Evolutionary conservation across 2,329 filamentous ascomycete genomes (phyloP).

Genomic region (Botryotinia calthae): DNA sequence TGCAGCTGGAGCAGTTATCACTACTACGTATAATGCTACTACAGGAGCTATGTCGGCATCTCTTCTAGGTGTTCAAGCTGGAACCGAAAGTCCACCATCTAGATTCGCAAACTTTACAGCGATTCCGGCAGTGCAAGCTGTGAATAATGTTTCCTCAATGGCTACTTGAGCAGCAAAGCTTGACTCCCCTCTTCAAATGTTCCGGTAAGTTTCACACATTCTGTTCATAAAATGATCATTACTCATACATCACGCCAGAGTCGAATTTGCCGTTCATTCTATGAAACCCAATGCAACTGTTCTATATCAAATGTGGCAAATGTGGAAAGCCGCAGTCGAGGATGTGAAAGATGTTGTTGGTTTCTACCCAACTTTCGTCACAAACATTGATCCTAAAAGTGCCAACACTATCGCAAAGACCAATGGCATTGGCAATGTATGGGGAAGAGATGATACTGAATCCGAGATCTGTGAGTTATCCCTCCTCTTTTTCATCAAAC

Average conservation of each 20-base stretch:
- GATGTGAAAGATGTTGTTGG: slow-evolving; percentile 41
- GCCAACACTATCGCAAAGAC: slow-evolving; percentile 37
- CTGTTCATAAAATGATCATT: neutral
- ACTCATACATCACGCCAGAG: neutral
- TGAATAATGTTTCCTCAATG: slow-evolving; percentile 20
- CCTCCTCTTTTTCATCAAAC: neutral
- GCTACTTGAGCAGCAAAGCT: slow-evolving; percentile 17
- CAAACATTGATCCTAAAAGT: slow-evolving; percentile 37
- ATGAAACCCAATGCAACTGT: slow-evolving; percentile 41
- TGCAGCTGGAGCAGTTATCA: slow-evolving; percentile 23
- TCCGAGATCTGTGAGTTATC: slow-evolving; percentile 37
- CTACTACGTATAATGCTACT: slow-evolving; percentile 24
- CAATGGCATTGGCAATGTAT: slow-evolving; percentile 43
- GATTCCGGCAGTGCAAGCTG: slow-evolving; percentile 10
- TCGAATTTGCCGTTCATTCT: slow-evolving; percentile 40
- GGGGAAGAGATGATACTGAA: slow-evolving; percentile 39
- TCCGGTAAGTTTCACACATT: slow-evolving; percentile 19
- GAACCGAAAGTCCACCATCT: slow-evolving; percentile 21
- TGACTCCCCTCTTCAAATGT: slow-evolving; percentile 25
- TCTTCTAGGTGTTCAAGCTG: slow-evolving; percentile 26
- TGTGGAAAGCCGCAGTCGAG: slow-evolving; percentile 40
- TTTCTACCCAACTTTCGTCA: slow-evolving; percentile 42
- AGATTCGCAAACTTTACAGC: slow-evolving; percentile 25
- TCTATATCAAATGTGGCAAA: slow-evolving; percentile 38
- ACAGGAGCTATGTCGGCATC: slow-evolving; percentile 1